Base-by-base conservation (phyloP, 139 green algal species). In the Micractinium conductrix region DNA sequence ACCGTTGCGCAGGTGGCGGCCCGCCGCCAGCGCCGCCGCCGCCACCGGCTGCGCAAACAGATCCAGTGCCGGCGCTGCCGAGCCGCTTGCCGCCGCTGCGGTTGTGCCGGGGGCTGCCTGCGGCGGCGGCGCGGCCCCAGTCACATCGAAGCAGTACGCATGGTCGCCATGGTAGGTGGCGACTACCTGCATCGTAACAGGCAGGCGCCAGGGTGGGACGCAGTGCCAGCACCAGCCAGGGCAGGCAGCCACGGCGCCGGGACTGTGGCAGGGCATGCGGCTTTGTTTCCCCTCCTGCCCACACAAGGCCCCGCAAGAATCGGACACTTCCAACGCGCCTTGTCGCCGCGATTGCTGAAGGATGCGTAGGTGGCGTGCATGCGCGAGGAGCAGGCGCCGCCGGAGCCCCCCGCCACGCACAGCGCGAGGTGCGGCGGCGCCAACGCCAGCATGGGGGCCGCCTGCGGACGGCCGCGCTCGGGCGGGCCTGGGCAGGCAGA, bases 91-190 rank as follows among this genome's bases (percentile, higher is more conserved):
- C 16, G 85, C 33, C 65, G 79, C 50, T 55, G 55, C 69, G 26
- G 40, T 43, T 14, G 30, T 43, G 74, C 33, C 75, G 2, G 74
- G 14, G 6, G 48, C 45, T n/a, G n/a, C n/a, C n/a, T 17, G 75
- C 43, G 35, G 37, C 33, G 22, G 78, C 60, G 9, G 69, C 0
- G 2, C n/a, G 19, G 63, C 42, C 12, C 50, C 69, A 3, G 82
- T 88, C 62, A 96, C 80, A 69, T 97, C 94, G 75, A 97, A 98
- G 4, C 78, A 55, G 86, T 97, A 97, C 0, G 89, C 92, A 55
- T 97, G 93, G 69, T 97, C 93, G 0, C 73, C 89, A 71, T 97
- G 93, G 84, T 96, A 98, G n/a, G 88, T 94, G 0, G 91, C 86
- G 10, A 96, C 79, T 65, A 97, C 33, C 75, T 89, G 88, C 6